These are phyloP conservation scores for Rhynchosporium agropyri DNA, from an alignment of 2,329 filamentous ascomycete genomes.

Conservation along the genomic window DNA sequence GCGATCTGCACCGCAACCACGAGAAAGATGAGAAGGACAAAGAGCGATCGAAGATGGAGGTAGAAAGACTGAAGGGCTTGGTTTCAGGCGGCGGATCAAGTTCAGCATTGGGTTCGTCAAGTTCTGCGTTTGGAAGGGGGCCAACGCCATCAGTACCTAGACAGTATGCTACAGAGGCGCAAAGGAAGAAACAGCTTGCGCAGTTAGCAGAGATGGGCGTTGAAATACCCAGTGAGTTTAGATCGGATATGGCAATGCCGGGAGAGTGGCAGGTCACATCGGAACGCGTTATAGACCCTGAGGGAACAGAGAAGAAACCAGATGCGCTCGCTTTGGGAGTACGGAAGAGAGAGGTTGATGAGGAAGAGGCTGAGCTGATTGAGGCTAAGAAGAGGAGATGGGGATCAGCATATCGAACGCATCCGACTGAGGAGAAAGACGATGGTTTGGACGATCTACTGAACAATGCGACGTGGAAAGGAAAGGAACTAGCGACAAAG, in stretches of 20 bases:
- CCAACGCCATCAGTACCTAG: conserved; percentile 39
- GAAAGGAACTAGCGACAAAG: conserved; percentile 30
- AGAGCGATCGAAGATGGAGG: conserved; percentile 79
- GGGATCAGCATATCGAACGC: conserved; percentile 42
- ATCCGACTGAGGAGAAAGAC: conserved; percentile 40
- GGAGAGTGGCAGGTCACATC: conserved; percentile 80
- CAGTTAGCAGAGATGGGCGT: conserved; percentile 89
- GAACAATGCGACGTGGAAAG: conserved; percentile 37
- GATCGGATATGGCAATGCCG: conserved; percentile 80
- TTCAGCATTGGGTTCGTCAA: conserved; percentile 32
- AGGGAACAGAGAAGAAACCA: conserved; percentile 48
- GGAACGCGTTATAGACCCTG: conserved; percentile 43
- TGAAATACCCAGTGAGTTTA: conserved; percentile 75
- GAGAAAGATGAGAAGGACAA: conserved; percentile 81
- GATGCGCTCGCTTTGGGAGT: conserved; percentile 55
- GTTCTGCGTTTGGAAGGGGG: conserved; percentile 32
- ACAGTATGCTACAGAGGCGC: conserved; percentile 54
- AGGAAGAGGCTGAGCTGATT: conserved; percentile 62
- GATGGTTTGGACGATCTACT: conserved; percentile 47
- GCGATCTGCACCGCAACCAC: conserved; percentile 83
- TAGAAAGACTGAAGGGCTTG: conserved; percentile 81
- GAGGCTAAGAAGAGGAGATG: conserved; percentile 59
- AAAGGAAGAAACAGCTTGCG: conserved; percentile 81
- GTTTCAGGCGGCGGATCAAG: conserved; percentile 51
- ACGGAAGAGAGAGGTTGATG: conserved; percentile 63